Percentiles rank a stretch among this genome's conserved stretches.
phyloP scores from a whole-genome alignment of 2,329 filamentous ascomycete genomes.

The Lachnellula willkommii region DNA sequence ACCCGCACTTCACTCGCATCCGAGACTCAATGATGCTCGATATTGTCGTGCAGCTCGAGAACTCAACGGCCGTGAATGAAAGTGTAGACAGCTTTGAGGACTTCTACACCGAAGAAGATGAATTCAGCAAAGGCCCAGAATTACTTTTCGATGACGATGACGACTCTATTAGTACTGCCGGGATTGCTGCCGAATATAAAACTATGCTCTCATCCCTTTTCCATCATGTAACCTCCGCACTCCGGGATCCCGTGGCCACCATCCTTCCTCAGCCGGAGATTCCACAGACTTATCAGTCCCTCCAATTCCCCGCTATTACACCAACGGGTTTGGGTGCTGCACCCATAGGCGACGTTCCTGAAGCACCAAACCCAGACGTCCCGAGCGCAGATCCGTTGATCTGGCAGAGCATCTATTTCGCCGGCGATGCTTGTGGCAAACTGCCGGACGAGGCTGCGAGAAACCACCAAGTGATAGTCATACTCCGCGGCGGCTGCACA shows the following conservation, averaged over 20 bases:
- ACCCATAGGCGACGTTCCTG: conserved; percentile 58
- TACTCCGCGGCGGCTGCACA: conserved; percentile 76
- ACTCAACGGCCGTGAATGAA: conserved; percentile 16
- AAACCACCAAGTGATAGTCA: conserved; percentile 69
- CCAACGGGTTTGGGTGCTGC: conserved; percentile 57
- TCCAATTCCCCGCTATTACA: conserved; percentile 41
- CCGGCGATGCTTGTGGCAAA: conserved; percentile 59
- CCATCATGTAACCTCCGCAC: conserved; percentile 45
- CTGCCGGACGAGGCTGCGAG: conserved; percentile 47
- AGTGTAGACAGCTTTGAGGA: conserved; percentile 18
- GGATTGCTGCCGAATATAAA: conserved; percentile 30
- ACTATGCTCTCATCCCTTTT: conserved; percentile 42
- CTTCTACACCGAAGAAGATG: conserved; percentile 16
- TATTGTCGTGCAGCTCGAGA: conserved; percentile 53
- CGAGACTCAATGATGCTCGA: conserved; percentile 70
- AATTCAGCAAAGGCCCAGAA: conserved; percentile 9
- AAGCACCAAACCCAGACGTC: conserved; percentile 32
- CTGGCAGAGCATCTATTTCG: conserved; percentile 69
- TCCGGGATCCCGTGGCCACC: conserved; percentile 40
- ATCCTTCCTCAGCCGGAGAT: conserved; percentile 33
- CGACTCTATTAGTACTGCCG: conserved; percentile 10
- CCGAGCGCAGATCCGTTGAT: conserved; percentile 42
- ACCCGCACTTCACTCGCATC: conserved; percentile 78
- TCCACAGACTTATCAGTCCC: conserved; percentile 28
- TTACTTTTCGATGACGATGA: conserved; percentile 15